Percentiles rank a stretch among this genome's conserved stretches.
Evolutionary conservation across 2,329 filamentous ascomycete genomes (phyloP).

Genomic region (Chalara sp.): DNA sequence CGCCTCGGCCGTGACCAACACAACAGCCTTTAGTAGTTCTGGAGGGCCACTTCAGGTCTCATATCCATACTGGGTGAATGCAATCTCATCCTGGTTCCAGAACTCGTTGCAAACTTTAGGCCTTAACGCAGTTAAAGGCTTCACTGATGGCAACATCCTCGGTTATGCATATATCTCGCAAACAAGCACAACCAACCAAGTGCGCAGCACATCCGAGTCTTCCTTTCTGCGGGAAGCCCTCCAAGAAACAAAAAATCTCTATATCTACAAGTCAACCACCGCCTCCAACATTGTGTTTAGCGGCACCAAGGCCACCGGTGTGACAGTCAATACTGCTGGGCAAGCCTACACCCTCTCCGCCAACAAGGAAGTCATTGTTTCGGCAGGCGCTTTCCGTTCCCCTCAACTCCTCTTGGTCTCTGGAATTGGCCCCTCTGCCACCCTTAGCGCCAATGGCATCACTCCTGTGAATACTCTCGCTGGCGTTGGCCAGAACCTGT

Average conservation of each 20-base stretch:
- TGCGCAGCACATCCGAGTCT: slow-evolving; percentile 9
- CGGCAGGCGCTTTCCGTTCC: slow-evolving; percentile 42
- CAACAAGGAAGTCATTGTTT: slow-evolving; percentile 32
- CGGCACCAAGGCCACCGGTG: slow-evolving; percentile 33
- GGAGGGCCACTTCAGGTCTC: slow-evolving; percentile 35
- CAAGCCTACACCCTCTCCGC: slow-evolving; percentile 13
- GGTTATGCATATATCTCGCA: slow-evolving; percentile 7
- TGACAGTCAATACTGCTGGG: slow-evolving; percentile 25
- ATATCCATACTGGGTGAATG: slow-evolving; percentile 29
- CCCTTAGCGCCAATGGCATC: slow-evolving; percentile 37
- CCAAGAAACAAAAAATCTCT: slow-evolving; percentile 1
- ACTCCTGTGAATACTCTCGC: slow-evolving; percentile 36
- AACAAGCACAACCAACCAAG: slow-evolving; percentile 9
- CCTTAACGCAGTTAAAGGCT: slow-evolving; percentile 9
- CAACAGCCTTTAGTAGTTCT: slow-evolving; percentile 23
- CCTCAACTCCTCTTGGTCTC: slow-evolving; percentile 34
- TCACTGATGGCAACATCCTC: slow-evolving; percentile 15
- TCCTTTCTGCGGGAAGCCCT: slow-evolving; percentile 2
- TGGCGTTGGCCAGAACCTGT: slow-evolving; percentile 43
- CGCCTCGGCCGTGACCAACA: slow-evolving; percentile 10
- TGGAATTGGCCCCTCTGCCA: slow-evolving; percentile 36
- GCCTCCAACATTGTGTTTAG: background rate
- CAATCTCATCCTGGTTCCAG: slow-evolving; percentile 6
- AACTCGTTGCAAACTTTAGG: slow-evolving; percentile 10
- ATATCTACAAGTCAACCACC: background rate